phyloP scores from a whole-genome alignment of 139 green algal genomes.

The Tetradesmus lagerheimii region DNA sequence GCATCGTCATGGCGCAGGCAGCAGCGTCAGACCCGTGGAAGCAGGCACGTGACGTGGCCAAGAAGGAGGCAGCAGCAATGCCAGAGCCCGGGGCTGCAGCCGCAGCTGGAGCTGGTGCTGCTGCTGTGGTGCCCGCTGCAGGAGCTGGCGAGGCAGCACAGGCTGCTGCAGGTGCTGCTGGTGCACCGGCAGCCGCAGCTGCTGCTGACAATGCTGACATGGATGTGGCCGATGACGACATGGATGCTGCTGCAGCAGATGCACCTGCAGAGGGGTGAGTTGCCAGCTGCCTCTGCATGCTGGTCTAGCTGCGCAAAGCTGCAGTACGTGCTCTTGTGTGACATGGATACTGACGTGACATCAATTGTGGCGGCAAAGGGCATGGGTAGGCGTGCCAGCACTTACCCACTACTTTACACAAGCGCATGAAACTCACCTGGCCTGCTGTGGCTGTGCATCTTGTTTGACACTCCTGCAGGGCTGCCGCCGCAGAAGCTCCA shows the following conservation, averaged over 20 bases:
- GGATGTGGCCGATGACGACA: slow-evolving; percentile 17
- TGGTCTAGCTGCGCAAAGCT: not conserved
- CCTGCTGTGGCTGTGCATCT: too few species aligned
- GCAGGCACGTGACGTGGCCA: slow-evolving; percentile 43
- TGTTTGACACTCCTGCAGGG: not conserved
- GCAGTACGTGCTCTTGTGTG: too few species aligned
- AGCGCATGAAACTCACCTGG: too few species aligned
- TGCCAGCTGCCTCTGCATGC: not conserved
- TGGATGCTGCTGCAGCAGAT: slow-evolving; percentile 28
- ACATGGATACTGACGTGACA: too few species aligned
- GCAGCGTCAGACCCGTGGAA: slow-evolving; percentile 71
- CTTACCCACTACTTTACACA: too few species aligned
- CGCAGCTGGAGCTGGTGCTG: not conserved
- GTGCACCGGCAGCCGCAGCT: not conserved
- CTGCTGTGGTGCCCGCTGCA: not conserved
- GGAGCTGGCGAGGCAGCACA: not conserved
- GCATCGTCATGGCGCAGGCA: slow-evolving; percentile 74
- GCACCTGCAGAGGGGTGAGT: not conserved
- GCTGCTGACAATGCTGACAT: not conserved
- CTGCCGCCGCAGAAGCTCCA: not conserved
- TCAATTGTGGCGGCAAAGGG: too few species aligned
- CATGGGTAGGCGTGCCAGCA: too few species aligned
- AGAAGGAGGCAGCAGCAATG: slow-evolving; percentile 37
- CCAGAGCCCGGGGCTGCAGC: not conserved
- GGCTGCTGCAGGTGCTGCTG: slow-evolving; percentile 10